A percentile compares a stretch with the other conserved stretches of the same genome.
These are phyloP conservation scores for Zopfochytrium polystomum DNA, from an alignment of 371 early-diverging fungal genomes.

Conservation along the genomic window DNA sequence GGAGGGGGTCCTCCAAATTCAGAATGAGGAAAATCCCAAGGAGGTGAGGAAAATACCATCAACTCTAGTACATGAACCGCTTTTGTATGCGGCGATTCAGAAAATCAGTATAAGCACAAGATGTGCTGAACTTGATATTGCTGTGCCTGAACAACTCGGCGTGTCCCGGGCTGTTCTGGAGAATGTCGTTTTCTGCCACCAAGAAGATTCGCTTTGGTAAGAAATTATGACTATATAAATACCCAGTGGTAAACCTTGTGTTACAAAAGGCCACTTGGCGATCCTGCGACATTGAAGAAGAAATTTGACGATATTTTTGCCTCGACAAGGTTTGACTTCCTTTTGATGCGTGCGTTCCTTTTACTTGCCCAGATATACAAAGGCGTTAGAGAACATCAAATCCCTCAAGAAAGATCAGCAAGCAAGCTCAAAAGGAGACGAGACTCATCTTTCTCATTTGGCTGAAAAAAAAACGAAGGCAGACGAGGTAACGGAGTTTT, in stretches of 20 bases:
- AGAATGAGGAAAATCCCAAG: slow-evolving; percentile 63
- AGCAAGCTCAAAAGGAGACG: slow-evolving; percentile 63
- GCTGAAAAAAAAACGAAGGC: slow-evolving; percentile 71
- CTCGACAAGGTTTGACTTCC: slow-evolving; percentile 79
- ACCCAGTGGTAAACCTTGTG: too few species aligned
- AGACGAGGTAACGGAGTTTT: slow-evolving; percentile 49
- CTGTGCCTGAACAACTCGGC: slow-evolving; percentile 83
- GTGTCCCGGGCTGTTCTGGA: slow-evolving; percentile 92
- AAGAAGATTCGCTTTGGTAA: slow-evolving; percentile 99
- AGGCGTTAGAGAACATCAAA: slow-evolving; percentile 85
- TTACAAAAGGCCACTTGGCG: slow-evolving; percentile 95
- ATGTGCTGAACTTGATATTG: slow-evolving; percentile 85
- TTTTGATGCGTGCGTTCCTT: too few species aligned
- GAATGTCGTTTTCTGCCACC: slow-evolving; percentile 99
- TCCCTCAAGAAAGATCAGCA: slow-evolving; percentile 69
- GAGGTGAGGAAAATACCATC: too few species aligned
- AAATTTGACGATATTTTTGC: slow-evolving; percentile 99
- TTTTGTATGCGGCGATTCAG: too few species aligned
- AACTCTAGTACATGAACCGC: too few species aligned
- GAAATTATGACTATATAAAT: too few species aligned
- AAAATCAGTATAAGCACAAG: slow-evolving; percentile 60
- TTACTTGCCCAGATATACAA: too few species aligned
- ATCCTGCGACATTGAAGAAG: slow-evolving; percentile 90
- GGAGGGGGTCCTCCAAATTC: slow-evolving; percentile 71
- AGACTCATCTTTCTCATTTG: slow-evolving; percentile 63